Evolutionary conservation across 129 eudicot genomes (phyloP), one percentile per base, ranked within the genome.

Genomic region (Flaveria brownii): DNA sequence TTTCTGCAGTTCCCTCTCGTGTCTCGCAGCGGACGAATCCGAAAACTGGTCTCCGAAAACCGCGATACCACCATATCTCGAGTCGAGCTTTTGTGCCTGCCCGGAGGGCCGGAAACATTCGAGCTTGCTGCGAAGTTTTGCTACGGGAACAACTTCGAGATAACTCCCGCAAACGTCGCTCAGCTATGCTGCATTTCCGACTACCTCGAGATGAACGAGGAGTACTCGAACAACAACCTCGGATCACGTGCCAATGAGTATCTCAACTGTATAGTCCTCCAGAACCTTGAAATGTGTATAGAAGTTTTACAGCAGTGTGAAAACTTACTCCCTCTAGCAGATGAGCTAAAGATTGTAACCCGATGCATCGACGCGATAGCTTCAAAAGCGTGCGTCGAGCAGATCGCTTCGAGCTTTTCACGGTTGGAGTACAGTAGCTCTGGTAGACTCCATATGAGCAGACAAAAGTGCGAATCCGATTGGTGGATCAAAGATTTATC

Each of bases 401-500:
- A 91, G 67, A 91, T 91, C 46, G 97, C 97, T 4, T 87, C 96
- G 15, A 95, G 99, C 62, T 91, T 95, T 70, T 91, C 96, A 2
- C 82, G 99, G 39, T 76, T 91, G 76, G 99, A 91, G 83, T 91
- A 91, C 50, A 95, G 99, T 72, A 91, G 95, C 76, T 91, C 97
- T 0, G 99, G 97, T 2, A 73, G 99, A 63, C 95, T 91, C 0
- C 91, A 95, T 64, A 89, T 91, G 96, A 89, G 84, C 71, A 80
- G 92, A 41, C 91, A 85, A 23, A 91, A 91, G 64, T 87, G 86
- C 30, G 99, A 91, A 68, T 82, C 88, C 5, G 99, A 95, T 73
- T 95, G 99, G 99, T 95, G 99, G 97, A 86, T 91, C 0, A 94
- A 95, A 70, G 97, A 95, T 84, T 55, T 91, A n/a, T 89, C 96